Evolutionary conservation across 352 stramenopile genomes (phyloP).

Genomic region (Phytophthora meadii): DNA sequence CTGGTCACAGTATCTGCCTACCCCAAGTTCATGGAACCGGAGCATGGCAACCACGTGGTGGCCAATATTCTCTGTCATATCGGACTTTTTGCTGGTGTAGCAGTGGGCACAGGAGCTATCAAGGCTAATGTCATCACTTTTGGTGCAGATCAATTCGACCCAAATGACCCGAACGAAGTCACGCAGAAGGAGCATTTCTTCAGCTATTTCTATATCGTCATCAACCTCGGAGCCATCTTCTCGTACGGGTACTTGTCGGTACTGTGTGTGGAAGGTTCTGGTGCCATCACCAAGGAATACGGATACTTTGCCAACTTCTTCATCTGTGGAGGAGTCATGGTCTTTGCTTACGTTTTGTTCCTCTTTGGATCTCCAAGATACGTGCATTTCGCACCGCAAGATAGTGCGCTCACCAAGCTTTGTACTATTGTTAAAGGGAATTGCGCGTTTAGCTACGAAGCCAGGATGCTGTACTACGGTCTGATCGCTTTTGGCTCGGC

Average conservation of each 20-base stretch:
- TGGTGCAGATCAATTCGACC: conserved; percentile 88
- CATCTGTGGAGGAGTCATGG: conserved; percentile 85
- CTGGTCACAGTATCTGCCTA: conserved; percentile 73
- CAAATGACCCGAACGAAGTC: conserved; percentile 81
- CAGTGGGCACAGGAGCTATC: conserved; percentile 83
- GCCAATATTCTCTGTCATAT: conserved; percentile 78
- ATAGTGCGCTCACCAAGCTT: conserved; percentile 79
- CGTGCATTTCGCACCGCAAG: conserved; percentile 77
- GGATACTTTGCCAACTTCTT: conserved; percentile 91
- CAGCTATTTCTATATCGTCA: conserved; percentile 93
- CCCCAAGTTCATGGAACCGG: conserved; percentile 54
- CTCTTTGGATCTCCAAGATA: conserved; percentile 66
- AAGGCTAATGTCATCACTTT: conserved; percentile 91
- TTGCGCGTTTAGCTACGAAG: conserved; percentile 78
- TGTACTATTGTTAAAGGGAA: conserved; percentile 81
- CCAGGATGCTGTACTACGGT: conserved; percentile 81
- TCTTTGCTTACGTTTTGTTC: conserved; percentile 78
- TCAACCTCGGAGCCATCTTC: conserved; percentile 92
- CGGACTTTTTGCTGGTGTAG: conserved; percentile 78
- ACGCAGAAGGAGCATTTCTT: conserved; percentile 90
- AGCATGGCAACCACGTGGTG: conserved; percentile 49
- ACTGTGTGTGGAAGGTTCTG: conserved; percentile 87
- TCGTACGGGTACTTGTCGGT: conserved; percentile 92
- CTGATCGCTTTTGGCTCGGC: conserved; percentile 67
- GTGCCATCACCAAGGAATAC: conserved; percentile 76